Conservation (phyloP, 805 yeast genomes). For the Tetrapisispora arboricola region DNA sequence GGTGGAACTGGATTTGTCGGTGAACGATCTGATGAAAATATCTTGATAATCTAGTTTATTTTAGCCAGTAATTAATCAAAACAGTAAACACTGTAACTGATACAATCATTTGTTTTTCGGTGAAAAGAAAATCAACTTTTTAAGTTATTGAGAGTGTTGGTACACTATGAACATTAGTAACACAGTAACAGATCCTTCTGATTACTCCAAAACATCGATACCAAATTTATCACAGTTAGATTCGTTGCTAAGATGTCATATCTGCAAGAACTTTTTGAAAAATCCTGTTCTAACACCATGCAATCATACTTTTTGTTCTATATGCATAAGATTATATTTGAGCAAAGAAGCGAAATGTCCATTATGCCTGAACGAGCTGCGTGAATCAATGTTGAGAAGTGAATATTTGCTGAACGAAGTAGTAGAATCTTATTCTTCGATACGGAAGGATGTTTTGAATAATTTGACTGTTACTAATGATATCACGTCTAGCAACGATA, state of each 20-base stretch:
- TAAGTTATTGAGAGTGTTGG: no score
- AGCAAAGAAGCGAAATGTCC: constrained; percentile 61
- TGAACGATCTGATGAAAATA: no score
- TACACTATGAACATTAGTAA: constrained; percentile 10
- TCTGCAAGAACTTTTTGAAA: constrained; percentile 71
- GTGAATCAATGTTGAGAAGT: constrained; percentile 59
- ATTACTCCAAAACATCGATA: constrained; percentile 47
- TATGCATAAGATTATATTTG: constrained; percentile 68
- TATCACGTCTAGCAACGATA: constrained; percentile 1
- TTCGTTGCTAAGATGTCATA: constrained; percentile 66
- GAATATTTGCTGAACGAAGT: constrained; percentile 66
- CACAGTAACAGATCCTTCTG: constrained; percentile 52
- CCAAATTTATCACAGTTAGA: constrained; percentile 57
- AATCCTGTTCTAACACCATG: constrained; percentile 82
- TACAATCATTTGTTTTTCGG: no score
- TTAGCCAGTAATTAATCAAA: no score
- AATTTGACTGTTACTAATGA: neutral
- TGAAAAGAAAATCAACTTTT: no score
- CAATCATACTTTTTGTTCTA: constrained; percentile 82
- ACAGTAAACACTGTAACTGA: no score
- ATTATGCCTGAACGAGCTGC: constrained; percentile 57
- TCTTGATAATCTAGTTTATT: no score
- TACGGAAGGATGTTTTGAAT: constrained; percentile 26
- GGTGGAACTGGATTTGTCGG: no score
- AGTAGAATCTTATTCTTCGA: constrained; percentile 38